phyloP scores from a whole-genome alignment of 371 early-diverging fungal genomes.

The Mucor plumbeus region DNA sequence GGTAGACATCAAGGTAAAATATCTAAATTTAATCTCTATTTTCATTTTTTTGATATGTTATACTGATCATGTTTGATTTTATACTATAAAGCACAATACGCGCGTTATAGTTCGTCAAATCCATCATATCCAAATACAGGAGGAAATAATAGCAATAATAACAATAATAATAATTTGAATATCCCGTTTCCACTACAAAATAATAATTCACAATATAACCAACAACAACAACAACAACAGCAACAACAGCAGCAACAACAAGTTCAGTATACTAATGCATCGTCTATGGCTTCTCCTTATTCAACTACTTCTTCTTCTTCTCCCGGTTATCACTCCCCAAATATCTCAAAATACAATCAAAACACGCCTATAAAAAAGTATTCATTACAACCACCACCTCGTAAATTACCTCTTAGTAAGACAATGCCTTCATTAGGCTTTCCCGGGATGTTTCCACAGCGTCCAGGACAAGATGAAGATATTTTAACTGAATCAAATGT shows the following conservation, averaged over 20 bases:
- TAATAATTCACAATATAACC: slow-evolving; percentile 29
- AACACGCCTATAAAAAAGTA: slow-evolving; percentile 52
- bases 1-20: slow-evolving; percentile 40
- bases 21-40: background rate
- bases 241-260: background rate
- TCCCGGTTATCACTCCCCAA: slow-evolving; percentile 54
- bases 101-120: slow-evolving; percentile 52
- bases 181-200: slow-evolving; percentile 39
- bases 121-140: slow-evolving; percentile 31
- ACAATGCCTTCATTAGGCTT: slow-evolving; percentile 59
- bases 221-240: slow-evolving; percentile 17
- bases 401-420: slow-evolving; percentile 49
- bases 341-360: slow-evolving; percentile 33
- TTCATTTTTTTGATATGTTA: background rate
- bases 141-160: slow-evolving; percentile 21
- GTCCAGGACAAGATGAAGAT: slow-evolving; percentile 64
- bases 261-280: slow-evolving; percentile 28
- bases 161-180: slow-evolving; percentile 35
- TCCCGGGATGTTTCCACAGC: slow-evolving; percentile 76
- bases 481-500: slow-evolving; percentile 69
- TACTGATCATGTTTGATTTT: no score
- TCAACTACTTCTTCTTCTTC: slow-evolving; percentile 43
- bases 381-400: slow-evolving; percentile 54
- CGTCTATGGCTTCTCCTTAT: slow-evolving; percentile 55
- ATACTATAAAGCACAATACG: slow-evolving; percentile 37